phyloP scores from a whole-genome alignment of 1,139 yeast species.

The Kazachstania sp. region DNA sequence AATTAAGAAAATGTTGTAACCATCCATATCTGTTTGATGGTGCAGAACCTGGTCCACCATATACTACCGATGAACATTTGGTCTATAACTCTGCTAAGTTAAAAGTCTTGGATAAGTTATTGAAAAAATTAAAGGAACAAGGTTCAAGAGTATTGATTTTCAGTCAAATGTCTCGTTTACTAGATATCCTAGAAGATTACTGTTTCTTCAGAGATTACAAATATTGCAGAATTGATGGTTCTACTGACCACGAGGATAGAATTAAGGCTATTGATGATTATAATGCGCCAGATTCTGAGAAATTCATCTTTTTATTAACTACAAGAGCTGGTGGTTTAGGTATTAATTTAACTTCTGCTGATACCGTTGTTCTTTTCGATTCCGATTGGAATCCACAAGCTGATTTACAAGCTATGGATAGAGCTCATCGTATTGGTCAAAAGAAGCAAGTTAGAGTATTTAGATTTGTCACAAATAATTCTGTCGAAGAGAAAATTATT shows the following conservation, averaged over 20 bases:
- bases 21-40: constrained; percentile 97
- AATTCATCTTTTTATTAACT: constrained; percentile 78
- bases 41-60: constrained; percentile 99
- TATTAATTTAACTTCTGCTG: constrained; percentile 88
- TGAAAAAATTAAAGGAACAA: constrained; percentile 59
- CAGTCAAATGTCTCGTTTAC: constrained; percentile 88
- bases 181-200: constrained; percentile 90
- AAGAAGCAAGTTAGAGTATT: constrained; percentile 90
- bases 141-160: constrained; percentile 90
- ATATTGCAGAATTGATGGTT: constrained; percentile 92
- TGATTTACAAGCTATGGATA: constrained; percentile 96
- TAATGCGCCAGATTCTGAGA: constrained; percentile 72
- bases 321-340: constrained; percentile 99
- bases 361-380: constrained; percentile 80
- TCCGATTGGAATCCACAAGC: constrained; percentile 99
- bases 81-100: constrained; percentile 83
- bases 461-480: constrained; percentile 89
- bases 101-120: constrained; percentile 76
- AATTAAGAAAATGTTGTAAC: constrained; percentile 89
- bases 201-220: constrained; percentile 75
- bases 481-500: constrained; percentile 90
- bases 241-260: constrained; percentile 90
- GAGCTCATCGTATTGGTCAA: constrained; percentile 98
- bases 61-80: constrained; percentile 90
- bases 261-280: constrained; percentile 87